A percentile compares a stretch with the other conserved stretches of the same genome.
phyloP scores from a whole-genome alignment of 2,329 filamentous ascomycete genomes.

The Plenodomus lindquistii region DNA sequence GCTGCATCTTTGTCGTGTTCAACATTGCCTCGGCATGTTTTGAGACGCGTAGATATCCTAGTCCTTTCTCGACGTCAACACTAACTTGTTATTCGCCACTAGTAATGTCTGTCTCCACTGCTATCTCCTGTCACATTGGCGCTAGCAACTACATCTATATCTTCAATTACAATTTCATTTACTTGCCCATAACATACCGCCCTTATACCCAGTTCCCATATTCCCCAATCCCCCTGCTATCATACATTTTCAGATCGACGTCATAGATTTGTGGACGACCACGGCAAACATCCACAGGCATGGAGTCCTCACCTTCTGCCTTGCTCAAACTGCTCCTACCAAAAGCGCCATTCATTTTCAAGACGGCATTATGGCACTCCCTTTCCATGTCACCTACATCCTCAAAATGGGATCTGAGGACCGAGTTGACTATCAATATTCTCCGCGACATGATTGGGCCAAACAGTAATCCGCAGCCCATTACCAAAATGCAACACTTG shows the following conservation, averaged over 20 bases:
- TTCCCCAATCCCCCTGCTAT: background rate
- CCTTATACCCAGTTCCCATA: background rate
- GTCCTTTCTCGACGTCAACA: background rate
- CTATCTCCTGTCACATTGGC: background rate
- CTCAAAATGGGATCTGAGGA: constrained; percentile 77
- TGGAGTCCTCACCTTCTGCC: constrained; percentile 42
- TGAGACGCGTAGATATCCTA: background rate
- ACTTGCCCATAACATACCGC: background rate
- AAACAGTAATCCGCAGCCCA: constrained; percentile 23
- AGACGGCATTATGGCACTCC: constrained; percentile 64
- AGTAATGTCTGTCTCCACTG: background rate
- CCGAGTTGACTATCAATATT: constrained; percentile 71
- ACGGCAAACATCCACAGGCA: constrained; percentile 5
- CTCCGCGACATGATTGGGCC: constrained; percentile 58
- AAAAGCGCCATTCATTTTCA: constrained; percentile 63
- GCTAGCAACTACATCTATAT: background rate
- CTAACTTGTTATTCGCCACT: background rate
- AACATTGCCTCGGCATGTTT: background rate
- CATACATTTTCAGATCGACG: background rate
- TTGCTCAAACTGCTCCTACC: constrained; percentile 40
- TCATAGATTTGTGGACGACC: background rate
- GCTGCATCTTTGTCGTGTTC: no score
- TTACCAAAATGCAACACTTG: constrained; percentile 59
- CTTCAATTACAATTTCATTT: background rate
- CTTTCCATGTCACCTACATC: constrained; percentile 71